phyloP scores from a whole-genome alignment of 345 rosid genomes.

The Raphanus raphanistrum region DNA sequence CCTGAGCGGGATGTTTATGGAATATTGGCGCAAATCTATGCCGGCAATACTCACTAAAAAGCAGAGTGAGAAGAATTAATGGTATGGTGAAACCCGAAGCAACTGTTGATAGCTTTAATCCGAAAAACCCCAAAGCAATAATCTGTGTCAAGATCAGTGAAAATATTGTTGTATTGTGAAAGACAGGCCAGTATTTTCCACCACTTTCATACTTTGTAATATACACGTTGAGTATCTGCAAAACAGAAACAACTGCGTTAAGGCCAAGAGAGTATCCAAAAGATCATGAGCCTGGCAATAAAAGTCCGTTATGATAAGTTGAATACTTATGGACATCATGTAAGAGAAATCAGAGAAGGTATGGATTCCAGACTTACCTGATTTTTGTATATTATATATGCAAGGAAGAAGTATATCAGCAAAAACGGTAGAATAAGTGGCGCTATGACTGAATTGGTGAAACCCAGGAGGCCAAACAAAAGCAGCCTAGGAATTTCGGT shows the following conservation, averaged over 20 bases:
- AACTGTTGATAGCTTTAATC: slow-evolving; percentile 63
- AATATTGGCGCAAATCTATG: slow-evolving; percentile 69
- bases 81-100: slow-evolving; percentile 81
- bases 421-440: slow-evolving; percentile 80
- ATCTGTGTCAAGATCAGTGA: slow-evolving; percentile 77
- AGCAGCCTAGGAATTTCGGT: slow-evolving; percentile 84
- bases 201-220: slow-evolving; percentile 68
- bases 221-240: slow-evolving; percentile 87
- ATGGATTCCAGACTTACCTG: slow-evolving; percentile 52
- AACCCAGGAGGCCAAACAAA: slow-evolving; percentile 82
- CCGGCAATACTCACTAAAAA: slow-evolving; percentile 82
- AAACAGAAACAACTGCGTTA: neutral
- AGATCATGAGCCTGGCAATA: neutral
- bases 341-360: neutral
- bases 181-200: slow-evolving; percentile 84
- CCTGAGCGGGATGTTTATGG: slow-evolving; percentile 65
- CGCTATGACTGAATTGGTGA: slow-evolving; percentile 76
- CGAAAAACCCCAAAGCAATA: slow-evolving; percentile 84
- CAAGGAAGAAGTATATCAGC: slow-evolving; percentile 70
- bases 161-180: slow-evolving; percentile 78
- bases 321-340: neutral
- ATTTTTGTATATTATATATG: slow-evolving; percentile 70
- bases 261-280: neutral
- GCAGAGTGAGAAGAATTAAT: slow-evolving; percentile 60
- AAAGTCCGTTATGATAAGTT: neutral